Conservation (phyloP, 192 early-diverging fungal species). For the Linnemannia zychae region DNA sequence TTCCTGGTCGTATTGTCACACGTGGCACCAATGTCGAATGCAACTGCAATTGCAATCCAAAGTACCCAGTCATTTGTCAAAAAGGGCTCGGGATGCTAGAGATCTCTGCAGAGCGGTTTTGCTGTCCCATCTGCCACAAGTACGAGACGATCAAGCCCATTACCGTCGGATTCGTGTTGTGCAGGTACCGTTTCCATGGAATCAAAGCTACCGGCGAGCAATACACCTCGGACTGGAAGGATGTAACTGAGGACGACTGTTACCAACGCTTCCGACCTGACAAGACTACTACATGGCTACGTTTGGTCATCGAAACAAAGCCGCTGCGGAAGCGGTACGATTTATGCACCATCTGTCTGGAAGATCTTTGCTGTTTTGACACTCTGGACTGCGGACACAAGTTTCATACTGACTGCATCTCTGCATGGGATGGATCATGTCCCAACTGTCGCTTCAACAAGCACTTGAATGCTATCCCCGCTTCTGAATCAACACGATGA, state of each 20-base stretch:
- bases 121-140: slow-evolving; percentile 13
- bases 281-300: not conserved
- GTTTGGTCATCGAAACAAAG: slow-evolving; percentile 15
- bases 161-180: slow-evolving; percentile 19
- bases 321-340: not conserved
- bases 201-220: slow-evolving; percentile 12
- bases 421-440: slow-evolving; percentile 3
- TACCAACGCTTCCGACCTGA: slow-evolving; percentile 12
- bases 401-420: not conserved
- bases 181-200: slow-evolving; percentile 32
- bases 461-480: not conserved
- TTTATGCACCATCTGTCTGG: slow-evolving; percentile 7
- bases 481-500: not conserved
- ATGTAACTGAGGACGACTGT: not conserved
- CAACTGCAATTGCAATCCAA: slow-evolving; percentile 1
- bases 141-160: slow-evolving; percentile 7
- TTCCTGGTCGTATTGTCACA: not conserved
- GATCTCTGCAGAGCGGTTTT: not conserved
- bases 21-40: slow-evolving; percentile 26
- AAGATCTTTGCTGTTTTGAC: not conserved
- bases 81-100: not conserved
- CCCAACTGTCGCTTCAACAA: slow-evolving; percentile 15
- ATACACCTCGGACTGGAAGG: slow-evolving; percentile 12
- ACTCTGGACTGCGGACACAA: slow-evolving; percentile 2
- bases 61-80: not conserved